phyloP scores from a whole-genome alignment of 2,329 filamentous ascomycete species.

The Lojkania enalia region DNA sequence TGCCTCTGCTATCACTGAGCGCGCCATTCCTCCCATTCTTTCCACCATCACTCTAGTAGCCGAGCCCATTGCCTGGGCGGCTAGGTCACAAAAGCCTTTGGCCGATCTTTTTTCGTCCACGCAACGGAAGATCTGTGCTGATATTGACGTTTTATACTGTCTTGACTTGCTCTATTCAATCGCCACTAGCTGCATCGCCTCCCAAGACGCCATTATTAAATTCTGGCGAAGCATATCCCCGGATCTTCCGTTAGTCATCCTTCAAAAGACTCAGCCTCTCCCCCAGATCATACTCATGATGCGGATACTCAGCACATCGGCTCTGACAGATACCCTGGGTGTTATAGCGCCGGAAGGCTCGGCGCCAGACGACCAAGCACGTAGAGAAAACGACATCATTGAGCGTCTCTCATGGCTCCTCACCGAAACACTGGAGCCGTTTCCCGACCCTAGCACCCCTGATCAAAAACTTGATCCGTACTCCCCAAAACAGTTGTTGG shows the following conservation, averaged over 20 bases:
- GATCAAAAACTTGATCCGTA: conserved; percentile 23
- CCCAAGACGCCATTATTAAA: conserved; percentile 44
- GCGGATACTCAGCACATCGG: conserved; percentile 67
- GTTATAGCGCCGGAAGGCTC: conserved; percentile 61
- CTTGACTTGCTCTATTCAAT: conserved; percentile 68
- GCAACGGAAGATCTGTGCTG: conserved; percentile 53
- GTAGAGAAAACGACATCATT: conserved; percentile 55
- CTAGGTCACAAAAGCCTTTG: conserved; percentile 31
- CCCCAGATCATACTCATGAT: conserved; percentile 67
- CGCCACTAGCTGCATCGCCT: conserved; percentile 61
- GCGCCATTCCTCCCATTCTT: conserved; percentile 54
- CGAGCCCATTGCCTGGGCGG: conserved; percentile 49
- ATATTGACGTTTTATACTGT: conserved; percentile 66
- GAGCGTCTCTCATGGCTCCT: conserved; percentile 67
- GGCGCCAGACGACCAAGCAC: conserved; percentile 39
- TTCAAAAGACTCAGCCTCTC: conserved; percentile 68
- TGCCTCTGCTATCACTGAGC: conserved; percentile 61
- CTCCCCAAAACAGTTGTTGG: conserved; percentile 46
- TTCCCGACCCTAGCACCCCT: conserved; percentile 23
- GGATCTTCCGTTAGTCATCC: conserved; percentile 67
- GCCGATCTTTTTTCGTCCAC: conserved; percentile 40
- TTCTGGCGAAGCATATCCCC: conserved; percentile 72
- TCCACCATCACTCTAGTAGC: conserved; percentile 59
- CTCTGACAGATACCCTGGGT: conserved; percentile 66
- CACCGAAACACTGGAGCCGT: conserved; percentile 55